Evolutionary conservation across 345 rosid species (phyloP).

Genomic region (Raphanus sativus): DNA sequence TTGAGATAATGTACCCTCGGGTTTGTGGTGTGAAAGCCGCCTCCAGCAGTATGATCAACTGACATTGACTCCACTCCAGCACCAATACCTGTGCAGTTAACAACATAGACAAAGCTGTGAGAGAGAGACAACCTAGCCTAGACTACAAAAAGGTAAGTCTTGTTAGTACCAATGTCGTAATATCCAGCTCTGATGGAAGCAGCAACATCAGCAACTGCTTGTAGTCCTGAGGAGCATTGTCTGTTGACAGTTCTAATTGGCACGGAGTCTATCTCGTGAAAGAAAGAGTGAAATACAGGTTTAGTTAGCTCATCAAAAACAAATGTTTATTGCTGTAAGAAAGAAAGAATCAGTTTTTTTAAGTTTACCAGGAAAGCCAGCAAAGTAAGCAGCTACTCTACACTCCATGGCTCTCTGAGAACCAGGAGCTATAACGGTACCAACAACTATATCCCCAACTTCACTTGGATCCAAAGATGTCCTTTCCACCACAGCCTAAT

Average conservation of each 20-base stretch:
- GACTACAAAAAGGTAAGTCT: background rate
- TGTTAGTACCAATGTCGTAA: constrained; percentile 66
- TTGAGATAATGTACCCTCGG: constrained; percentile 55
- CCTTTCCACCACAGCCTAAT: constrained; percentile 71
- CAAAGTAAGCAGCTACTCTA: constrained; percentile 89
- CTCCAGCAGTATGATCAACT: constrained; percentile 36
- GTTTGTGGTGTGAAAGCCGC: constrained; percentile 42
- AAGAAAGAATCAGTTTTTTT: background rate
- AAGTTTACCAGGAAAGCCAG: constrained; percentile 81
- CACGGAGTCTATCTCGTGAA: constrained; percentile 56
- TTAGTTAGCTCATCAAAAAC: background rate
- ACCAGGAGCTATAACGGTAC: constrained; percentile 88
- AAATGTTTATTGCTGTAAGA: background rate
- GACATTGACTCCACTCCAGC: constrained; percentile 96
- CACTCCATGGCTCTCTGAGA: constrained; percentile 82
- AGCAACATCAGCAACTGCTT: constrained; percentile 94
- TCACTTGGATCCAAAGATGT: constrained; percentile 76
- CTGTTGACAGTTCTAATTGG: constrained; percentile 83
- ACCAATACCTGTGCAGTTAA: constrained; percentile 59
- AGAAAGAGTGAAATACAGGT: background rate
- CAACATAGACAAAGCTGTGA: constrained; percentile 22
- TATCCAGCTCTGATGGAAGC: constrained; percentile 83
- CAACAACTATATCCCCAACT: constrained; percentile 91
- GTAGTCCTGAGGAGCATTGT: constrained; percentile 93
- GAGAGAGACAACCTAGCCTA: too few relatives aligned